Base-by-base conservation (phyloP, 2,329 filamentous ascomycete species). In the Arthroderma uncinatum region DNA sequence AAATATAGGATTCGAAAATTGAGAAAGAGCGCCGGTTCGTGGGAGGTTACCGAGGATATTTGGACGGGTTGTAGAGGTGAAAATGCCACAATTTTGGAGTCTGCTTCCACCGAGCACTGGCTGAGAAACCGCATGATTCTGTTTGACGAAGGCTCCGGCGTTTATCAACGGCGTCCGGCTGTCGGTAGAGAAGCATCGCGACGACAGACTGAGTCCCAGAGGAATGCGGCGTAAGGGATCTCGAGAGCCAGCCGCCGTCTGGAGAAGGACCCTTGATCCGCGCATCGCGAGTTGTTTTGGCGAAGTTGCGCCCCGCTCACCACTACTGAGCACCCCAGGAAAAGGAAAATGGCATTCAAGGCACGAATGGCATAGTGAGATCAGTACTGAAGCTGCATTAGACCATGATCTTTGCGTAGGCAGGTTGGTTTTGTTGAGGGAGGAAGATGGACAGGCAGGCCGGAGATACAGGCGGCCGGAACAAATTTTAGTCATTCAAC, bases 341-440 rank as follows among this genome's bases (percentile, higher is more conserved):
- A 30, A 48, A 28, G 44, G 39, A 42, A 48, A 48, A 48, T 25
- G 44, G 21, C 44, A 48, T 48, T 48, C 44, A 48, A 30, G 44
- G 44, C 2, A 48, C 12, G 44, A 25, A 30, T 25, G 44, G 25
- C 44, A 48, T 48, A 48, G 44, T 30, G 44, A 48, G 23, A 21
- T 48, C 44, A 21, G 16, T 48, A n/a, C n/a, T n/a, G 44, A 48
- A 23, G 44, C 44, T 30, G 44, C 21, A 28, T 30, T 48, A 21
- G 25, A 28, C 21, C 44, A 25, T 25, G 44, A n/a, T 28, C 21
- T 48, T 30, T 28, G 8, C 14, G 44, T 34, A 6, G 14, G 12
- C 10, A n/a, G 44, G 40, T 8, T 40, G 40, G 16, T 47, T 21
- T 23, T 16, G 40, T 21, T 30, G 21, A 28, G 14, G 19, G 44